These are phyloP conservation scores for Toxoplasma gondii DNA, from an alignment of 169 alveolate genomes.

Conservation along the genomic window DNA sequence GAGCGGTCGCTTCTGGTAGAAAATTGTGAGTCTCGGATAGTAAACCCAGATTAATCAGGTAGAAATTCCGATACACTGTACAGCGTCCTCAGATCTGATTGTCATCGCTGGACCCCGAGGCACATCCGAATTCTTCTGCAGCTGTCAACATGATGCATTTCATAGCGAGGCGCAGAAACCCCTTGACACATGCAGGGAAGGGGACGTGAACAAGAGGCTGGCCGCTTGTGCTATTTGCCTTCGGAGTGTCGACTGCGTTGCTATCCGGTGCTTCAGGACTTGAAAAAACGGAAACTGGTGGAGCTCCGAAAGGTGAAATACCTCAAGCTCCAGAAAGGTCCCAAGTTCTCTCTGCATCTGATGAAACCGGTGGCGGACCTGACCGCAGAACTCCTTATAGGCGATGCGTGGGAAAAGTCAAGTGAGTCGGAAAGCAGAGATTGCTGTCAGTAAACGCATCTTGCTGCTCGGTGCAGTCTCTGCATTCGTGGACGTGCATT, in stretches of 20 bases:
- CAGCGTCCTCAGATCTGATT: no score
- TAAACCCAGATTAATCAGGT: no score
- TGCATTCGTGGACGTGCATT: no score
- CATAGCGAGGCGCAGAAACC: no score
- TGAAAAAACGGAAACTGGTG: constrained; percentile 72
- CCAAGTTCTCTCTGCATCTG: constrained; percentile 74
- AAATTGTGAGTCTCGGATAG: no score
- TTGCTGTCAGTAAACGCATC: neutral
- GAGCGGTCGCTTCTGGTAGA: neutral
- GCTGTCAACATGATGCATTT: no score
- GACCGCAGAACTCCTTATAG: constrained; percentile 83
- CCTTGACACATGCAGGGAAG: no score
- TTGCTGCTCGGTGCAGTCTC: neutral
- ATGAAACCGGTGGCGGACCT: constrained; percentile 86
- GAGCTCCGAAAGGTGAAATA: constrained; percentile 59
- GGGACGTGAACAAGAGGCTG: no score
- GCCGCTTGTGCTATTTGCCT: no score
- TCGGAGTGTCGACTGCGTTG: neutral
- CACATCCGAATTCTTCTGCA: no score
- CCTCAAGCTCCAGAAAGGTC: constrained; percentile 81
- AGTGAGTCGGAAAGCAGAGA: constrained; percentile 74
- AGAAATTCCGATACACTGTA: no score
- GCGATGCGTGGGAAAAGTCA: constrained; percentile 85
- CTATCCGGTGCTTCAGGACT: constrained; percentile 15
- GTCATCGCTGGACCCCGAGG: no score